Conservation (phyloP, 129 eudicot genomes). For the Helichrysum umbraculigerum region DNA sequence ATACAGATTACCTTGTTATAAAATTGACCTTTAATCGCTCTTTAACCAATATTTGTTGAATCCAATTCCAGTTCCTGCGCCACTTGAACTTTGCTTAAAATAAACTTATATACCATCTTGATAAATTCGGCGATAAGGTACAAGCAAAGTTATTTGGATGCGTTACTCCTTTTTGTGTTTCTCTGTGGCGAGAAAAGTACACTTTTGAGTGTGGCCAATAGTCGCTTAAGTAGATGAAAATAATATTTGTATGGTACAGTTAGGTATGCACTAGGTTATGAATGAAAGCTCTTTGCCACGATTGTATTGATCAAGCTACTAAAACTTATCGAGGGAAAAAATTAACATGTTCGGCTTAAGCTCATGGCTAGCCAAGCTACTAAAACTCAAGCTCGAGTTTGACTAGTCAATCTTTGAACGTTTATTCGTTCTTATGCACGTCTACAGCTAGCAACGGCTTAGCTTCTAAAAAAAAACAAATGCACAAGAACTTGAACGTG, state of each 20-base stretch:
- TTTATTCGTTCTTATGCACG: neutral
- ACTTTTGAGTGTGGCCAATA: neutral
- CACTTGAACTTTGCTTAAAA: constrained; percentile 26
- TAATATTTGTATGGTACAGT: neutral
- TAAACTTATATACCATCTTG: constrained; percentile 15
- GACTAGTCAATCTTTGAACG: neutral
- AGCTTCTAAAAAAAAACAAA: too few relatives aligned
- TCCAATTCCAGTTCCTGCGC: constrained; percentile 26
- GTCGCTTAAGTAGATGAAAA: neutral
- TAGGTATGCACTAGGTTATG: neutral
- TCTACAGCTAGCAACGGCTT: neutral
- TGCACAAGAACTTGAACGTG: neutral
- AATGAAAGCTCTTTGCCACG: neutral
- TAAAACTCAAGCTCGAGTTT: neutral
- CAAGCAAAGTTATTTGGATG: constrained; percentile 17
- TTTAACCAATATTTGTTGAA: constrained; percentile 18
- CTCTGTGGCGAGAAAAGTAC: constrained; percentile 1
- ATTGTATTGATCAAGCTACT: neutral
- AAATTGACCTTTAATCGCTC: constrained; percentile 13
- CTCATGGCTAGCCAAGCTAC: neutral
- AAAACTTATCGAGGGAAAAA: neutral
- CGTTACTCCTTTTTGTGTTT: constrained; percentile 1
- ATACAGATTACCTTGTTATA: constrained; percentile 30
- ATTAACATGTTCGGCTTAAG: neutral
- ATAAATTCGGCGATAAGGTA: constrained; percentile 22